Evolutionary conservation across 1,284 basidiomycete genomes (phyloP), one percentile per base, ranked within the genome.

Genomic region (Meripilus lineatus): DNA sequence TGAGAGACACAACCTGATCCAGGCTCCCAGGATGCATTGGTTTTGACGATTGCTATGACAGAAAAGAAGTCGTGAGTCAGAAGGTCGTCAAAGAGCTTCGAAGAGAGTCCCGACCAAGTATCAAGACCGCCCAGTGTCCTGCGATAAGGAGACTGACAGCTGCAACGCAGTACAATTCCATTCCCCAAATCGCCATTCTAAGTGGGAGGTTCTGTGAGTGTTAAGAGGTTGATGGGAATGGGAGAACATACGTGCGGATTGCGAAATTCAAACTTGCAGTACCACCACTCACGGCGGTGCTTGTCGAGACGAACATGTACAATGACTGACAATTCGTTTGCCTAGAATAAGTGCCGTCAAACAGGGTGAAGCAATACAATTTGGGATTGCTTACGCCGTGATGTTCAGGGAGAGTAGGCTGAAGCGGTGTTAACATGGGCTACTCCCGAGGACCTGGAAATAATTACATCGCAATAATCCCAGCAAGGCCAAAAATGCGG

Each of bases 211-310:
- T n/a, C n/a, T 13, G n/a, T n/a, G n/a, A n/a, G n/a, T n/a, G n/a
- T n/a, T n/a, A n/a, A n/a, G n/a, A n/a, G n/a, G n/a, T n/a, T n/a
- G n/a, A n/a, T 18, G 20, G n/a, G n/a, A n/a, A n/a, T n/a, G n/a
- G 13, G 26, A 5, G 7, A 17, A 68, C 79, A 48, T 61, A 83
- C 80, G 85, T 87, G 56, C 85, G 69, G 40, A 89, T 69, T 4
- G 84, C 86, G n/a, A 89, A 70, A 56, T 89, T 88, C 56, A 88
- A 77, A 56, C 84, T 86, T 5, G 86, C 83, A 3, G 88, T 67
- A 8, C 86, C 86, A 34, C n/a, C n/a, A n/a, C 86, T 77, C 5
- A 86, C 68, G 6, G 79, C 72, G 59, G 44, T 13, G 68, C 79
- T 49, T 59, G 81, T 79, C 85, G 86, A 56, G 84, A 67, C 84